A percentile compares a stretch with the other conserved stretches of the same genome.
Evolutionary conservation across 2,329 filamentous ascomycete species (phyloP).

Genomic region (Beauveria asiatica): DNA sequence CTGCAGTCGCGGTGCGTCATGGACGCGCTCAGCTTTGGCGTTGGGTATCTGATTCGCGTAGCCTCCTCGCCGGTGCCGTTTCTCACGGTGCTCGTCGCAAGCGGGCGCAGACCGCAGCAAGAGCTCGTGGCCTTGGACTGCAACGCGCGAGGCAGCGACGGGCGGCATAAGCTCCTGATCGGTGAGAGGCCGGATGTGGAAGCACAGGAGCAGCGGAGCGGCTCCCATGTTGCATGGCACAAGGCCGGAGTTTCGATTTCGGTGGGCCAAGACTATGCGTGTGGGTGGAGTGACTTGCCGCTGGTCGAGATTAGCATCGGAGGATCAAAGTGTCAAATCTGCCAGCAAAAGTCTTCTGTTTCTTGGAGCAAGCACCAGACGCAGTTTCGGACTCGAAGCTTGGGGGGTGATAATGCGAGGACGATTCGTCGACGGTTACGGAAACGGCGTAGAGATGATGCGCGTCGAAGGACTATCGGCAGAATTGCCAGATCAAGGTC

Average conservation of each 20-base stretch:
- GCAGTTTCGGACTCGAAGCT: neutral
- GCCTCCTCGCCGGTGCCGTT: neutral
- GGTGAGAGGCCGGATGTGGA: neutral
- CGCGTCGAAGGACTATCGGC: neutral
- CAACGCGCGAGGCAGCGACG: neutral
- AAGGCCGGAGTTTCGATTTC: neutral
- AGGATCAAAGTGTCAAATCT: neutral
- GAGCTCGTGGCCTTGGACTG: neutral
- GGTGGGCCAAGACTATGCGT: neutral
- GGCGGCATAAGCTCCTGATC: neutral
- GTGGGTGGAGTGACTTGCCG: neutral
- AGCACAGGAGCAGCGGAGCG: neutral
- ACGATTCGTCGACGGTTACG: neutral
- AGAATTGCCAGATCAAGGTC: neutral
- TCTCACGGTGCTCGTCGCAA: neutral
- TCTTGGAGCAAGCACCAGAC: neutral
- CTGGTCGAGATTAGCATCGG: neutral
- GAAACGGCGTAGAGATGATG: neutral
- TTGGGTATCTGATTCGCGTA: neutral
- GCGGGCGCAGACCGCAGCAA: neutral
- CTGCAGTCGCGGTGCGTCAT: slow-evolving; percentile 1
- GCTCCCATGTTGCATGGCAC: neutral
- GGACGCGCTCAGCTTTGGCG: slow-evolving; percentile 3
- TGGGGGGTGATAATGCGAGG: neutral
- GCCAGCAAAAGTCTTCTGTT: neutral